These are phyloP conservation scores for Tetrapyrgos nigripes DNA, from an alignment of 1,284 basidiomycete species.

Conservation along the genomic window DNA sequence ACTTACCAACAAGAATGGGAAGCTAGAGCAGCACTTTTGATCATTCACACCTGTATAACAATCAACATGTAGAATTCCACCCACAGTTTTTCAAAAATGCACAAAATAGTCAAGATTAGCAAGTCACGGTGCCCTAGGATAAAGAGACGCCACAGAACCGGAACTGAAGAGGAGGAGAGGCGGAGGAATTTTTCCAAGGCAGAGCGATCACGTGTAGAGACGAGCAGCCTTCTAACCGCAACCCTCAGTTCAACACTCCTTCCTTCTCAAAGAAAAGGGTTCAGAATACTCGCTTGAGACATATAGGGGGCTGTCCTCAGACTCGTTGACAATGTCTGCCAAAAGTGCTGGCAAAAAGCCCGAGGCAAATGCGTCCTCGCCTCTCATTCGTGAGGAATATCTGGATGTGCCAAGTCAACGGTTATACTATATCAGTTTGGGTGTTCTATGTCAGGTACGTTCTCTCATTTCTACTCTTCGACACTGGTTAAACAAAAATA, in stretches of 20 bases:
- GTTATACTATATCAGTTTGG: conserved; percentile 62
- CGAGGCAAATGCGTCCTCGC: conserved; percentile 14
- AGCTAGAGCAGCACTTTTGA: not conserved
- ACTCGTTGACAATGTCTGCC: conserved; percentile 12
- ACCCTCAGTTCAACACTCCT: no score
- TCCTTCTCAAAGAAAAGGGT: not conserved
- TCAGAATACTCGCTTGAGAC: not conserved
- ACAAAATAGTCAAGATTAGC: no score
- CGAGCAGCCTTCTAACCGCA: no score
- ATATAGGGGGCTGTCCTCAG: not conserved
- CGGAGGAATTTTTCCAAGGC: no score
- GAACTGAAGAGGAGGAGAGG: no score
- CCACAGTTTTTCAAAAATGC: no score
- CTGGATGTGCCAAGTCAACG: conserved; percentile 64
- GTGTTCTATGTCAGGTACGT: conserved; percentile 57
- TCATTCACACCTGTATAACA: no score
- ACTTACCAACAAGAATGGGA: not conserved
- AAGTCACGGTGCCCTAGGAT: no score
- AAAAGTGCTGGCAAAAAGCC: conserved; percentile 1
- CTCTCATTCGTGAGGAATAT: conserved; percentile 53
- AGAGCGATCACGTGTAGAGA: no score
- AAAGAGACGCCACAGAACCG: no score
- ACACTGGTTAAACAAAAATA: conserved; percentile 28
- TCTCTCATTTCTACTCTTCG: not conserved
- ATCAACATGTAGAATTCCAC: no score